Conservation (phyloP, 2,329 filamentous ascomycete species). For the Zymoseptoria crescenta region DNA sequence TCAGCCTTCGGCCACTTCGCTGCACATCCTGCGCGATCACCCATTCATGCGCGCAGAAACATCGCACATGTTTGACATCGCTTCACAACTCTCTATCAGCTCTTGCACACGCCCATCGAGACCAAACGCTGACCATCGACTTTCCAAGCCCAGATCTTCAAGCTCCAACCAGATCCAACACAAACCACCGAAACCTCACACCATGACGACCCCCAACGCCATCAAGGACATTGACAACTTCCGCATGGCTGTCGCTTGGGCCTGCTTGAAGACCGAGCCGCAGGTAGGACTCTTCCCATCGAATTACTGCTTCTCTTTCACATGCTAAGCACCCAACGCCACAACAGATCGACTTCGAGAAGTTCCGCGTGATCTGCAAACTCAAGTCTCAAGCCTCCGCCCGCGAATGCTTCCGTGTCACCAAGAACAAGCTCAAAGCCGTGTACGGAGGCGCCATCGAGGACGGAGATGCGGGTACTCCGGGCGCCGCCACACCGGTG, state of each 20-base stretch:
- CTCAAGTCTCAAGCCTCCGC: conserved; percentile 24
- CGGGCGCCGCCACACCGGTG: not conserved
- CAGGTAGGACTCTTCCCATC: conserved; percentile 22
- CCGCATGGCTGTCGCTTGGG: conserved; percentile 26
- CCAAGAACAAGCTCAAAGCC: conserved; percentile 28
- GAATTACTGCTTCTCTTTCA: no score
- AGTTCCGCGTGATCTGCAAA: conserved; percentile 25
- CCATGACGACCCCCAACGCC: no score
- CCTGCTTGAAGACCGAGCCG: conserved; percentile 27
- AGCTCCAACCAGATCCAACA: no score
- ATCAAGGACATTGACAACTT: no score
- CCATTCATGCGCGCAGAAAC: not conserved
- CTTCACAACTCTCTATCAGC: not conserved
- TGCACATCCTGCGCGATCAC: not conserved
- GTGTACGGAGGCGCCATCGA: conserved; percentile 16
- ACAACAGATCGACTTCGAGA: conserved; percentile 28
- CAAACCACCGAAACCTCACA: no score
- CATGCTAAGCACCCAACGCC: not conserved
- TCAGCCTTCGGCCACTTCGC: not conserved
- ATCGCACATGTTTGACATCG: not conserved
- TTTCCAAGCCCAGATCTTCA: no score
- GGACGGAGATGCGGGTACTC: no score
- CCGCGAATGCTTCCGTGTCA: conserved; percentile 28
- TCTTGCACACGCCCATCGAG: not conserved
- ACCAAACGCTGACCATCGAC: not conserved